These are phyloP conservation scores for Diaporthe citri DNA, from an alignment of 2,329 filamentous ascomycete species.

Conservation along the genomic window DNA sequence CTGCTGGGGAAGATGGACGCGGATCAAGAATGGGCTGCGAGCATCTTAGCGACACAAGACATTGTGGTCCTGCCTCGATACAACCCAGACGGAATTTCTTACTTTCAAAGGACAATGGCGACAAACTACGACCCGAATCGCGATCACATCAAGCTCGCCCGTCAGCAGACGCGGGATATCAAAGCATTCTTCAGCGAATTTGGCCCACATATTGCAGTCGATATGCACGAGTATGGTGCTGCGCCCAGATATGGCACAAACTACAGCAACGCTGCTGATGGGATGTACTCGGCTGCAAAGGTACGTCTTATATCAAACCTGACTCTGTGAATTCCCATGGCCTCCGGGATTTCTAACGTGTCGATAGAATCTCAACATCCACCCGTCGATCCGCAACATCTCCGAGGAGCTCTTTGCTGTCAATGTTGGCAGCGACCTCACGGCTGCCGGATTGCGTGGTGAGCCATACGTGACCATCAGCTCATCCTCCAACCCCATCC, in stretches of 20 bases:
- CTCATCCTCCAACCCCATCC: constrained; percentile 8
- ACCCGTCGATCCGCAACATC: neutral
- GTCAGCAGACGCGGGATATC: constrained; percentile 3
- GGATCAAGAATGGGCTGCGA: neutral
- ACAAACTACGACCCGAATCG: constrained; percentile 10
- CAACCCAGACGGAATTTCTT: neutral
- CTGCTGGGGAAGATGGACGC: constrained; percentile 20
- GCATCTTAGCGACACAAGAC: constrained; percentile 9
- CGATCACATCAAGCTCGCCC: constrained; percentile 14
- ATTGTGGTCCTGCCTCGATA: constrained; percentile 12
- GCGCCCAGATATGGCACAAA: neutral
- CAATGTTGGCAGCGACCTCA: constrained; percentile 6
- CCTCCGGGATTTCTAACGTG: neutral
- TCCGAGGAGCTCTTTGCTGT: neutral
- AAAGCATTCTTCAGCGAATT: neutral
- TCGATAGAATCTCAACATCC: neutral
- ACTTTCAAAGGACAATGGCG: constrained; percentile 7
- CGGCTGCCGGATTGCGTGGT: neutral
- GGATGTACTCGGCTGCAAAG: constrained; percentile 18
- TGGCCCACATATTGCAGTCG: constrained; percentile 3
- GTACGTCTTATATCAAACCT: neutral
- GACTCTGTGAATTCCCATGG: accelerated
- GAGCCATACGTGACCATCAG: constrained; percentile 2
- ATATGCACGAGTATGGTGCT: constrained; percentile 15
- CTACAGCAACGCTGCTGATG: constrained; percentile 14